phyloP scores from a whole-genome alignment of 176 grass and related monocot species.

The Melocanna baccifera region DNA sequence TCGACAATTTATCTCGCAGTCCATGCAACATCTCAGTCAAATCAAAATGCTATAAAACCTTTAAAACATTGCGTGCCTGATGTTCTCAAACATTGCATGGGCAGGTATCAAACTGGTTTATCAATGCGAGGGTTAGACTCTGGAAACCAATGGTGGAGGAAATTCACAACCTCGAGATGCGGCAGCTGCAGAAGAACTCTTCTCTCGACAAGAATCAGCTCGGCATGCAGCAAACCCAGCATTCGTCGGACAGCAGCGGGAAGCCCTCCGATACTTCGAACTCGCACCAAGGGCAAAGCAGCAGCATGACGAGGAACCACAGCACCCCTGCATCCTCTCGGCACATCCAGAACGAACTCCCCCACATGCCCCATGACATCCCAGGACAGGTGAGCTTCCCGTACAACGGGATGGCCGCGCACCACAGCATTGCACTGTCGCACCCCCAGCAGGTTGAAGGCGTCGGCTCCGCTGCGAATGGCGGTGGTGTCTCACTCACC shows the following conservation, averaged over 20 bases:
- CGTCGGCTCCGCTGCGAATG: not conserved
- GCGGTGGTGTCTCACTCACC: constrained; percentile 65
- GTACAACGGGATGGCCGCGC: constrained; percentile 38
- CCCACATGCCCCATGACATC: constrained; percentile 53
- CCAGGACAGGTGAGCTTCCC: constrained; percentile 53
- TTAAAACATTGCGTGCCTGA: not conserved
- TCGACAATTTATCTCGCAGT: not conserved
- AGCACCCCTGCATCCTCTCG: constrained; percentile 10
- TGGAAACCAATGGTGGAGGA: constrained; percentile 99
- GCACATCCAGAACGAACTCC: constrained; percentile 50
- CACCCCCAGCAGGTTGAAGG: constrained; percentile 35
- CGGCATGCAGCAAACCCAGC: constrained; percentile 40
- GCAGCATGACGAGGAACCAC: constrained; percentile 36
- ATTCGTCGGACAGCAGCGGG: constrained; percentile 45
- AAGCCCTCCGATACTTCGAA: constrained; percentile 49
- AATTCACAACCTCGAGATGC: constrained; percentile 87
- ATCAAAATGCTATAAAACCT: not conserved
- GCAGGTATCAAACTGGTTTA: constrained; percentile 99
- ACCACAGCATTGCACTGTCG: constrained; percentile 3
- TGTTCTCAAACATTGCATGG: not conserved
- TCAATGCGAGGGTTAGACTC: constrained; percentile 92
- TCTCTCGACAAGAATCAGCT: constrained; percentile 38
- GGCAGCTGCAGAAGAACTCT: constrained; percentile 52
- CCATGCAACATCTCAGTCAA: not conserved
- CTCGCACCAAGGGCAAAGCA: constrained; percentile 50